Conservation (phyloP, 2,329 filamentous ascomycete genomes). For the Rutstroemia sp. region DNA sequence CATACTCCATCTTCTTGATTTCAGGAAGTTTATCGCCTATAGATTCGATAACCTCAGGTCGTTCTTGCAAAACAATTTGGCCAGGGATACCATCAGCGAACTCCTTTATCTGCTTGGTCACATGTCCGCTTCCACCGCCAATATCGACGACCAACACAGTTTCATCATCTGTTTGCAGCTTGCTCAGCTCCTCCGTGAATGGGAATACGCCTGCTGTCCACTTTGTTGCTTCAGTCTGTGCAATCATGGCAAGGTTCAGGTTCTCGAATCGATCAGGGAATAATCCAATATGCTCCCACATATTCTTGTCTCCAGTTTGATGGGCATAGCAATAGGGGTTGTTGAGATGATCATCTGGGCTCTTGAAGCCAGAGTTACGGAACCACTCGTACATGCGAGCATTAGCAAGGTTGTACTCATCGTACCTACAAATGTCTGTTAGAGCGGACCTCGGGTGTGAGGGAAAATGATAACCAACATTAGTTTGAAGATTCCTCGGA, state of each 20-base stretch:
- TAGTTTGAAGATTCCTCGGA: conserved; percentile 16
- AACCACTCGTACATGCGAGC: conserved; percentile 21
- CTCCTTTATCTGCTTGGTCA: conserved; percentile 29
- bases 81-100: conserved; percentile 30
- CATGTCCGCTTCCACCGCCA: conserved; percentile 35
- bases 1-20: conserved; percentile 25
- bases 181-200: conserved; percentile 17
- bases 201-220: conserved; percentile 17
- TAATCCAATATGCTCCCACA: conserved; percentile 24
- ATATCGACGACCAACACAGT: conserved; percentile 33
- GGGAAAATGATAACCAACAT: neutral
- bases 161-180: conserved; percentile 17
- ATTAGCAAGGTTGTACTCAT: conserved; percentile 17
- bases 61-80: conserved; percentile 35
- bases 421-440: conserved; percentile 13
- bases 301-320: conserved; percentile 17
- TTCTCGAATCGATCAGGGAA: conserved; percentile 22
- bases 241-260: conserved; percentile 26
- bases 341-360: conserved; percentile 15
- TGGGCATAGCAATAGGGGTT: conserved; percentile 27
- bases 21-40: conserved; percentile 21
- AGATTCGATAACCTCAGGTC: conserved; percentile 25
- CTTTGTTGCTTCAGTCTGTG: conserved; percentile 12
- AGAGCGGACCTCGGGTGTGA: neutral
- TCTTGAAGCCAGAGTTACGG: conserved; percentile 16